These are phyloP conservation scores for Sophora flavescens DNA, from an alignment of 306 rosid species.

Conservation along the genomic window DNA sequence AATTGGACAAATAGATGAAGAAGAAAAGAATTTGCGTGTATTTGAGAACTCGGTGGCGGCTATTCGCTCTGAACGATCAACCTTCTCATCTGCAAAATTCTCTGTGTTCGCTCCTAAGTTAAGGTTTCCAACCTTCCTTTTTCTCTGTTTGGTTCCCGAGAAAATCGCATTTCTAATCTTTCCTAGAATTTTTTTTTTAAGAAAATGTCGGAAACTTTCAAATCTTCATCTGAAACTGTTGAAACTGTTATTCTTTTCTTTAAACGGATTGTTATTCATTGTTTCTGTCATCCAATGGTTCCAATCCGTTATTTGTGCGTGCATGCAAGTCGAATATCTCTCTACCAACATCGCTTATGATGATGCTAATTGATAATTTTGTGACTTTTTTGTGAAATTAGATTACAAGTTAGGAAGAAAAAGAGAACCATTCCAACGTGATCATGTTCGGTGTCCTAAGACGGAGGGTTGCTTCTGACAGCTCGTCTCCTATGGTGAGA, in stretches of 20 bases:
- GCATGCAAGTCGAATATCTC: not conserved
- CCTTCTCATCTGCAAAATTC: slow-evolving; percentile 15
- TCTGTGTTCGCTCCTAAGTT: slow-evolving; percentile 15
- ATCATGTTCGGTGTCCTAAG: slow-evolving; percentile 68
- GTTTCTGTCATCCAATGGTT: not conserved
- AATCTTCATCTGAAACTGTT: slow-evolving; percentile 32
- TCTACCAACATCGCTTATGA: not conserved
- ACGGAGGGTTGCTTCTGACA: slow-evolving; percentile 76
- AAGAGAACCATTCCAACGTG: not conserved
- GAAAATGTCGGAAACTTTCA: not conserved
- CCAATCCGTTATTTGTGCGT: not conserved
- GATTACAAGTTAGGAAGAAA: slow-evolving; percentile 39
- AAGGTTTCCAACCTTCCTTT: not conserved
- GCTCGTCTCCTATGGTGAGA: slow-evolving; percentile 61
- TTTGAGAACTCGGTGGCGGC: slow-evolving; percentile 36
- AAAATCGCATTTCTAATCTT: not conserved
- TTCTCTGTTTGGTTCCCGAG: not conserved
- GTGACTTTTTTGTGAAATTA: slow-evolving; percentile 11
- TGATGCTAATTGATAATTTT: no score
- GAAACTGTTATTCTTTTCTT: not conserved
- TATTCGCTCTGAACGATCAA: not conserved
- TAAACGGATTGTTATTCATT: not conserved
- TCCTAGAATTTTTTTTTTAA: not conserved
- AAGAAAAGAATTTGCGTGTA: no score
- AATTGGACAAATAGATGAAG: no score